These are phyloP conservation scores for Hepatocystis sp. DNA, from an alignment of 169 alveolate species.

Conservation along the genomic window DNA sequence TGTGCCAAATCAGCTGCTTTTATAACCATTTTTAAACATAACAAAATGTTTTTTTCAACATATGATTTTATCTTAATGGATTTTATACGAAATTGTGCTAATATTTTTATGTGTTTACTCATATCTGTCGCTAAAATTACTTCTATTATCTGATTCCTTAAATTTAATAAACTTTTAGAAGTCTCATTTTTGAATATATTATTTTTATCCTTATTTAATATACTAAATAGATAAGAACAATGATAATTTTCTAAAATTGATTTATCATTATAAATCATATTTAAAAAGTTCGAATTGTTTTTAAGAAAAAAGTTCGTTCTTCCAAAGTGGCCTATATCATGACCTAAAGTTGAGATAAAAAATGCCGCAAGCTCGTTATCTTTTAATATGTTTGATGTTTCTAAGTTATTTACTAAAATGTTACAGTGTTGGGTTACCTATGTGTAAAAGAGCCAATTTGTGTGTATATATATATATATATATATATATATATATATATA, in stretches of 20 bases:
- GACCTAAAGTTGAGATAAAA: constrained; percentile 92
- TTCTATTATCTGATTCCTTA: constrained; percentile 91
- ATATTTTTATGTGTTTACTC: constrained; percentile 92
- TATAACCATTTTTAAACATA: constrained; percentile 85
- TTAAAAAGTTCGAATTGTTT: constrained; percentile 85
- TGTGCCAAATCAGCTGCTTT: constrained; percentile 95
- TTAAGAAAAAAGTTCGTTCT: constrained; percentile 89
- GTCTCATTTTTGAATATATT: constrained; percentile 77
- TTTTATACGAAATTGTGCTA: constrained; percentile 89
- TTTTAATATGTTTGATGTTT: constrained; percentile 45
- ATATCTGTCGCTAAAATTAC: constrained; percentile 95
- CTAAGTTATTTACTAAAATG: constrained; percentile 43
- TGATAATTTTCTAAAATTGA: constrained; percentile 95
- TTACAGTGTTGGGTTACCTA: constrained; percentile 68
- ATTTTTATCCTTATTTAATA: constrained; percentile 78
- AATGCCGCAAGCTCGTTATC: constrained; percentile 80
- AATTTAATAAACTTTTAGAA: constrained; percentile 26
- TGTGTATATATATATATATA: too few relatives aligned
- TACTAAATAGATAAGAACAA: constrained; percentile 88
- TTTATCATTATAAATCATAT: constrained; percentile 93
- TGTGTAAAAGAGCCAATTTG: too few relatives aligned
- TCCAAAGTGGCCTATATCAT: constrained; percentile 95
- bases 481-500: neutral
- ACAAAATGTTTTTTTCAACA: constrained; percentile 64
- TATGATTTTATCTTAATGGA: constrained; percentile 85